A percentile compares a stretch with the other conserved stretches of the same genome.
These are phyloP conservation scores for Colletotrichum spaethianum DNA, from an alignment of 2,329 filamentous ascomycete genomes.

Conservation along the genomic window DNA sequence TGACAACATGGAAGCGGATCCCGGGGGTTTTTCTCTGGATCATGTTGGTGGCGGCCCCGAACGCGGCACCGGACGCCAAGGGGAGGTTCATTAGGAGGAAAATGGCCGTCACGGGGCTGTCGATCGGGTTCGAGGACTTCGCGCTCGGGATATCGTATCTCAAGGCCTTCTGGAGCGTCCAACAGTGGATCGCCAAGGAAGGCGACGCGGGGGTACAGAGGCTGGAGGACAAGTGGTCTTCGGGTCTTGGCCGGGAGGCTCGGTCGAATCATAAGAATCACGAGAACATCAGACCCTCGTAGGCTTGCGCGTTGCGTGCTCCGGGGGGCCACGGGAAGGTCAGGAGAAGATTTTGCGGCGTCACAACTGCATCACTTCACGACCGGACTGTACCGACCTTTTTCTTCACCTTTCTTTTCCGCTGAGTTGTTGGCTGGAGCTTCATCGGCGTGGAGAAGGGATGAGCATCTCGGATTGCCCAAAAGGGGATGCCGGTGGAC, in stretches of 20 bases:
- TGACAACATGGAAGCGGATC: constrained; percentile 48
- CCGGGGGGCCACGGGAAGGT: neutral
- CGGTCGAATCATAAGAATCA: constrained; percentile 2
- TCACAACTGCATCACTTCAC: constrained; percentile 13
- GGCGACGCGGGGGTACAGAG: constrained; percentile 27
- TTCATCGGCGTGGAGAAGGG: constrained; percentile 47
- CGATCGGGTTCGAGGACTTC: constrained; percentile 48
- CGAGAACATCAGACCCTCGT: constrained; percentile 9
- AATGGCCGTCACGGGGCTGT: constrained; percentile 47
- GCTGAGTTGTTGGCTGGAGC: constrained; percentile 3
- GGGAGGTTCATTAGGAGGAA: constrained; percentile 50
- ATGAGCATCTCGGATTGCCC: constrained; percentile 38
- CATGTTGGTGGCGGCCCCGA: constrained; percentile 47
- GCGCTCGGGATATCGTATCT: constrained; percentile 46
- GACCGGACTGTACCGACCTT: neutral
- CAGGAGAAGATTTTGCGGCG: constrained; percentile 1
- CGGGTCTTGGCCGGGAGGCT: constrained; percentile 13
- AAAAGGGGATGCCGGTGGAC: constrained; percentile 31
- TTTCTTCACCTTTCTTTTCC: neutral
- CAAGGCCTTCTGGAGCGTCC: constrained; percentile 47
- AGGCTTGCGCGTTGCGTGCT: constrained; percentile 19
- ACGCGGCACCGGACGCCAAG: constrained; percentile 44
- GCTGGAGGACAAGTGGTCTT: constrained; percentile 38
- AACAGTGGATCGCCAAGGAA: constrained; percentile 47
- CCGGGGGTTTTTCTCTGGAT: constrained; percentile 52